These are phyloP conservation scores for Warburgia ugandensis DNA, from an alignment of 164 flowering plant genomes.

Conservation along the genomic window DNA sequence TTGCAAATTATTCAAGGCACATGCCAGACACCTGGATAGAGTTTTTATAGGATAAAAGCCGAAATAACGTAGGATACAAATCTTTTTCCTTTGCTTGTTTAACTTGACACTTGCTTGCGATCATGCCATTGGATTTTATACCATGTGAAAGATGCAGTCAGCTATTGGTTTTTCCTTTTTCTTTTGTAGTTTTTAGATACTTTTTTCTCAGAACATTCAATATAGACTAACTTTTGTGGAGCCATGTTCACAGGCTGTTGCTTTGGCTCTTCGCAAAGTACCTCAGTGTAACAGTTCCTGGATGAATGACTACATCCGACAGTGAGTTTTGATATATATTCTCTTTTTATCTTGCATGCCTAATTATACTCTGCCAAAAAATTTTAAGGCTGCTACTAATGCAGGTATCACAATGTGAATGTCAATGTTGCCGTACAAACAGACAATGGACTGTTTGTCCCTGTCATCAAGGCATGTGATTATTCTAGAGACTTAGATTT, in stretches of 20 bases:
- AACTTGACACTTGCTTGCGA: too few species aligned
- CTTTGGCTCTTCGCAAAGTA: conserved; percentile 89
- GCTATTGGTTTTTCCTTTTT: too few species aligned
- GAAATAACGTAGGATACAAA: too few species aligned
- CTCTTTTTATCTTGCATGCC: not conserved
- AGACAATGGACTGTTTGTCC: conserved; percentile 85
- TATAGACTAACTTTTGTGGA: conserved; percentile 2
- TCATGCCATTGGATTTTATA: too few species aligned
- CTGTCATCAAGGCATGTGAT: conserved; percentile 64
- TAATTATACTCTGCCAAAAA: not conserved
- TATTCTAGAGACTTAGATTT: too few species aligned
- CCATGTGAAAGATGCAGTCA: too few species aligned
- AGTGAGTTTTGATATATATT: conserved; percentile 42
- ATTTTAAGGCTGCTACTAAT: conserved; percentile 1
- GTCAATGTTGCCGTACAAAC: conserved; percentile 95
- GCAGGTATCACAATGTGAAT: conserved; percentile 74
- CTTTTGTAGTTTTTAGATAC: too few species aligned
- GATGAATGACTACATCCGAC: conserved; percentile 89
- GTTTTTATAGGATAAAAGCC: too few species aligned
- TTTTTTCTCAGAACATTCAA: not conserved
- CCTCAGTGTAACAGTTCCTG: conserved; percentile 96
- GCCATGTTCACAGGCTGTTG: conserved; percentile 60
- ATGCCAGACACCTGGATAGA: too few species aligned
- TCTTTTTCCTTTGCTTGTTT: too few species aligned
- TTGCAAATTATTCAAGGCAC: too few species aligned